Evolutionary conservation across 2,329 filamentous ascomycete species (phyloP), one percentile per base, ranked within the genome.

Genomic region (Xylariaceae sp.): DNA sequence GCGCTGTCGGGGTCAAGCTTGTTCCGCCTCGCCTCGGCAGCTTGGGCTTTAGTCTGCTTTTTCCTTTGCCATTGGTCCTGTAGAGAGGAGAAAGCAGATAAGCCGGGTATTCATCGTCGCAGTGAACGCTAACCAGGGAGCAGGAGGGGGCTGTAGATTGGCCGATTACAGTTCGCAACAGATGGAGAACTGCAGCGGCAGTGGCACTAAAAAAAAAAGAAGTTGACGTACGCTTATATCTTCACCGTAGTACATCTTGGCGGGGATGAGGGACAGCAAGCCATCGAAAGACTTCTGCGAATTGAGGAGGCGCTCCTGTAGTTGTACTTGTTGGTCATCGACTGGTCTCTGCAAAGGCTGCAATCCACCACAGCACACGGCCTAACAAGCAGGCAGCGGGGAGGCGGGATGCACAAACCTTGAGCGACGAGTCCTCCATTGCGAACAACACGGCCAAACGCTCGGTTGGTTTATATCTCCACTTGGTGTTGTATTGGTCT

Each of bases 51-150:
- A 44, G 91, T 93, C 76, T 97, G 92, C 78, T 97, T 97, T 76
- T 94, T 96, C 69, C 88, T 88, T 72, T 87, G 86, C 91, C 92
- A 96, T 86, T 97, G 91, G 66, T 94, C 89, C 91, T 96, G 67
- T 58, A 46, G 36, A 62, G 44, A 48, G 39, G 16, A 32, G 21
- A 16, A 9, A 7, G 26, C 18, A 15, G 35, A 57, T 63, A 47
- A 66, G 64, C 44, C 45, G 26, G 27, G 51, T 26, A n/a, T 36
- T 49, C 10, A 29, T 53, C 30, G 44, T 27, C 35, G 48, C 46
- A 46, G 61, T 50, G 35, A 36, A 46, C 6, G 27, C 27, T 33
- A 7, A 29, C n/a, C n/a, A n/a, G n/a, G n/a, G n/a, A n/a, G n/a
- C n/a, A n/a, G n/a, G n/a, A n/a, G n/a, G n/a, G n/a, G n/a, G n/a